Percentiles rank a stretch among this genome's conserved stretches.
Conservation (phyloP, 345 rosid species). For the Ailanthus altissimus region DNA sequence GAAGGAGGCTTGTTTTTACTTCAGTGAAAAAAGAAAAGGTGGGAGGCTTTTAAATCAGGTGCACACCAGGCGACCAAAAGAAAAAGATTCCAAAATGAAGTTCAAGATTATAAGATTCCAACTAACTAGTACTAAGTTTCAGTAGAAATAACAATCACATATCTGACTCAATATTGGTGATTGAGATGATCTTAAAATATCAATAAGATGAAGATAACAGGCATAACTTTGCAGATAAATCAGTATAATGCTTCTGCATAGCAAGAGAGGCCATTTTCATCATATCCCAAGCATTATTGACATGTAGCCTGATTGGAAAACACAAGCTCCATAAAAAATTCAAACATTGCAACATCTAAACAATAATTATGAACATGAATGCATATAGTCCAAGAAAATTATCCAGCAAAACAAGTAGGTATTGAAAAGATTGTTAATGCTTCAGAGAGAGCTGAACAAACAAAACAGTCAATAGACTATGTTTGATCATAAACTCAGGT, state of each 20-base stretch:
- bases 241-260: background rate
- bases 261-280: constrained; percentile 4
- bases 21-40: background rate
- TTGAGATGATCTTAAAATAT: background rate
- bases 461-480: background rate
- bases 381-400: background rate
- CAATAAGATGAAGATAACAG: background rate
- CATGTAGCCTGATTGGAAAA: background rate
- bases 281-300: background rate
- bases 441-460: background rate
- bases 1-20: constrained; percentile 2
- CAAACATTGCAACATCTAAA: background rate
- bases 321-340: background rate
- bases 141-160: constrained; percentile 6
- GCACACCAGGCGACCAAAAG: background rate
- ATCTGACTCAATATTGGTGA: background rate
- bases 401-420: background rate
- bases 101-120: background rate
- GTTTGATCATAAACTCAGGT: background rate
- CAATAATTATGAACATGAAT: background rate
- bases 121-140: background rate
- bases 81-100: background rate
- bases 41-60: background rate
- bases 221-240: constrained; percentile 1
- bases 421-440: background rate